A percentile compares a stretch with the other conserved stretches of the same genome.
Evolutionary conservation across 2,329 filamentous ascomycete species (phyloP).

Genomic region (Aspergillus neoniger): DNA sequence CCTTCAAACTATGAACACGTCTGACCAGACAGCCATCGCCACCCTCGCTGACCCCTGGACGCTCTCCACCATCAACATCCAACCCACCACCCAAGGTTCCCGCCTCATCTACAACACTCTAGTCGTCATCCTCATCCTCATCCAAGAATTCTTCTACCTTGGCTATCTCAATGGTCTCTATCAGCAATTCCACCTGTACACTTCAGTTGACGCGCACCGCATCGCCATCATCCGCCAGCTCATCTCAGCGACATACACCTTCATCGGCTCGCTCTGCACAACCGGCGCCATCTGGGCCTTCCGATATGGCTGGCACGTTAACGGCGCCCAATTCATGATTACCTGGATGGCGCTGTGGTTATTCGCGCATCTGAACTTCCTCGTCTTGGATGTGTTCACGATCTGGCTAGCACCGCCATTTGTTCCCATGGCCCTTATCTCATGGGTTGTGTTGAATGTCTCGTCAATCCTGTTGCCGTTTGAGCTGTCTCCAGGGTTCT

Average conservation of each 20-base stretch:
- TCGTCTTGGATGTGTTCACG: constrained; percentile 48
- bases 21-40: constrained; percentile 35
- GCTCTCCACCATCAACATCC: constrained; percentile 40
- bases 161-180: constrained; percentile 50
- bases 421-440: constrained; percentile 49
- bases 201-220: constrained; percentile 28
- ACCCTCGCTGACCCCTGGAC: constrained; percentile 44
- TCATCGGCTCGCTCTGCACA: constrained; percentile 45
- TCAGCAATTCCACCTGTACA: constrained; percentile 41
- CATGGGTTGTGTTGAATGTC: constrained; percentile 50
- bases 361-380: constrained; percentile 48
- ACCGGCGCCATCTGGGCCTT: constrained; percentile 50
- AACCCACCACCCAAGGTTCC: constrained; percentile 45
- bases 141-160: constrained; percentile 54
- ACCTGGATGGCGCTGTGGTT: constrained; percentile 51
- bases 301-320: constrained; percentile 43
- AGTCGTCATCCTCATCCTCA: constrained; percentile 48
- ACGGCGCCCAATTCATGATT: constrained; percentile 44
- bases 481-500: constrained; percentile 46
- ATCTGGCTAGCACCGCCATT: constrained; percentile 43
- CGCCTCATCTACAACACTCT: constrained; percentile 50
- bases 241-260: constrained; percentile 41
- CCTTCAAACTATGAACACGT: constrained; percentile 23
- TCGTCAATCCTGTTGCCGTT: constrained; percentile 48
- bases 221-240: constrained; percentile 38